Evolutionary conservation across 208 protist species (phyloP).

Genomic region (Angomonas ambiguus): DNA sequence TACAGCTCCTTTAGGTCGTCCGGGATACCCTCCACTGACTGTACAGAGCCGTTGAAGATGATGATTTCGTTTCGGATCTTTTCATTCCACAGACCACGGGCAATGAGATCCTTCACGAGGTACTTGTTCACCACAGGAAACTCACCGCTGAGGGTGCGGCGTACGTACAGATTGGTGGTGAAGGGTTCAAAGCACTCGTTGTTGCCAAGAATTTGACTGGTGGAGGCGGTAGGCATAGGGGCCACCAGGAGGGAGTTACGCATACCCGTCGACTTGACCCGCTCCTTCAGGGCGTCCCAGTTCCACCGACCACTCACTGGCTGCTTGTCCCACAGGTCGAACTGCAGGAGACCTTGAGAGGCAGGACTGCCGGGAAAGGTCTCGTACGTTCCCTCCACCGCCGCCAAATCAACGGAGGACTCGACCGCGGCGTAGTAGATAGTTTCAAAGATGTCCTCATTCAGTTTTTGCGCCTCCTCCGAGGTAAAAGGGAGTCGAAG

Average conservation of each 20-base stretch:
- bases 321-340: slow-evolving; percentile 95
- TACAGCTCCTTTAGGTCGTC: slow-evolving; percentile 96
- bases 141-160: slow-evolving; percentile 97
- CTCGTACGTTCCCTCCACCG: slow-evolving; percentile 92
- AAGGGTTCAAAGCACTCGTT: slow-evolving; percentile 99
- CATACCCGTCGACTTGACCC: slow-evolving; percentile 91
- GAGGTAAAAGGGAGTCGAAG: slow-evolving; percentile 95
- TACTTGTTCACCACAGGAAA: slow-evolving; percentile 99
- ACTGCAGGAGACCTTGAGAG: slow-evolving; percentile 97
- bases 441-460: slow-evolving; percentile 99
- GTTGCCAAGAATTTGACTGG: slow-evolving; percentile 99
- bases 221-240: slow-evolving; percentile 99
- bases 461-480: slow-evolving; percentile 89
- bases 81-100: slow-evolving; percentile 93
- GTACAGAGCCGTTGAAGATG: slow-evolving; percentile 93
- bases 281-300: slow-evolving; percentile 91
- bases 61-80: slow-evolving; percentile 96
- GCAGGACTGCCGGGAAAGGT: slow-evolving; percentile 94
- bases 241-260: slow-evolving; percentile 98
- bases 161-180: slow-evolving; percentile 99
- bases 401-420: slow-evolving; percentile 90
- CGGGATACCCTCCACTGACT: slow-evolving; percentile 93
- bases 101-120: slow-evolving; percentile 95
- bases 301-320: slow-evolving; percentile 92
- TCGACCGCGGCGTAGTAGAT: slow-evolving; percentile 98